These are phyloP conservation scores for Tricholoma flavovirens DNA, from an alignment of 768 basidiomycete species.

Conservation along the genomic window DNA sequence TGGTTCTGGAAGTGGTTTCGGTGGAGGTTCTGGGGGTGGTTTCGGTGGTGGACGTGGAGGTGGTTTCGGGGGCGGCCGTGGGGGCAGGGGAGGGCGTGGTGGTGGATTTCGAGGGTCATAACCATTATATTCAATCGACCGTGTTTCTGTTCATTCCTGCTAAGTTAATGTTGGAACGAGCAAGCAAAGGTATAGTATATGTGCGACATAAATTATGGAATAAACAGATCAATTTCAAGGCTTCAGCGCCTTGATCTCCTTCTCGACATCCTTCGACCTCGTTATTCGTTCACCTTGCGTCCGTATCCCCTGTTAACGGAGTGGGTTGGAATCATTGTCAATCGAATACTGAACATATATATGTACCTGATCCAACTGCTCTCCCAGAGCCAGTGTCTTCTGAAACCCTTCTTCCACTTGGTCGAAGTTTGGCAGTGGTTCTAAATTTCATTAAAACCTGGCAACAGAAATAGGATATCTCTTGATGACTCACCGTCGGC, in stretches of 20 bases:
- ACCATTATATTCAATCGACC: not conserved
- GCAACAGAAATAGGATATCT: too few relatives aligned
- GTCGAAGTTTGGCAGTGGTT: conserved; percentile 9
- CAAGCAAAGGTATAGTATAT: not conserved
- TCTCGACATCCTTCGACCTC: conserved; percentile 37
- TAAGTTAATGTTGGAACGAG: not conserved
- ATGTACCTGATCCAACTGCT: conserved; percentile 50
- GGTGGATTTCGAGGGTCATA: conserved; percentile 47
- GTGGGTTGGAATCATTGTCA: not conserved
- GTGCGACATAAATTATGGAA: not conserved
- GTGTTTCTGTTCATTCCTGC: not conserved
- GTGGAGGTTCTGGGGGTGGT: conserved; percentile 9
- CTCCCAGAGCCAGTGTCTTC: conserved; percentile 35
- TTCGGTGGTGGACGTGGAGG: too few relatives aligned
- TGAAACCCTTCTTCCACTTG: conserved; percentile 24
- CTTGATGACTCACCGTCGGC: conserved; percentile 8
- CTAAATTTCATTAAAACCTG: conserved; percentile 2
- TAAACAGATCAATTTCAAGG: conserved; percentile 22
- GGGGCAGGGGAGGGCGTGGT: conserved; percentile 15
- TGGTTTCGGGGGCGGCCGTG: conserved; percentile 19
- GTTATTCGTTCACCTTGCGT: conserved; percentile 36
- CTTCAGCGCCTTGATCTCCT: conserved; percentile 48
- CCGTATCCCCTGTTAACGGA: not conserved
- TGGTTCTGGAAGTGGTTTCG: conserved; percentile 7
- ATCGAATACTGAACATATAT: not conserved